Evolutionary conservation across 345 rosid genomes (phyloP), one percentile per base, ranked within the genome.

Genomic region (Rhizophora apiculata): DNA sequence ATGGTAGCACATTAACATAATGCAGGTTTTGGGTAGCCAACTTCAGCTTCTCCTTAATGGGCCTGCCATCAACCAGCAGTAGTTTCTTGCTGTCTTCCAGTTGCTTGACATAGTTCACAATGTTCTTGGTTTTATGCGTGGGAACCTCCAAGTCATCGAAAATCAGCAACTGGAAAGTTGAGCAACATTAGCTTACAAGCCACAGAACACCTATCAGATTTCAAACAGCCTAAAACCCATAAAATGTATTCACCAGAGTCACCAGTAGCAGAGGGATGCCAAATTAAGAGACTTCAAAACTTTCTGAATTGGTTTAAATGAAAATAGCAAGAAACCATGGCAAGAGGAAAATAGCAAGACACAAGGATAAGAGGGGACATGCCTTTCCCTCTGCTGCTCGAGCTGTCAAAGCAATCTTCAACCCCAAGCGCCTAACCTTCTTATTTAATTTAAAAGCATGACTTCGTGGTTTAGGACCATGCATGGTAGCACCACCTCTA

Each of bases 331-430:
- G 6, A 54, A 0, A 16, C 16, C 22, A 55, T 31, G 7, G 9
- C 29, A 24, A 56, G 49, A 9, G 29, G 30, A 8, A 46, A 55
- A 8, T 55, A 0, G 3, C 30, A 64, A 37, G 56, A 31, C 48
- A 46, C 16, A 48, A 69, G 78, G 63, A 59, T 62, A 37, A 76
- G 71, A 80, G 54, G 30, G 64, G 64, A 64, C 82, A 75, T 76
- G 80, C 97, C 89, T 92, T 95, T 74, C 97, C 94, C 87, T 95
- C 99, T 36, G 89, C 99, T 1, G 97, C 96, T 68, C 97, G 84
- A 73, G 96, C 96, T 59, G 99, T 60, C 68, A 95, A 68, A 57
- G 97, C 96, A 85, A 95, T 85, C 87, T 89, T 95, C 83, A 92
- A 71, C 56, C 99, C 99, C 55, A 90, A 79, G 21, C 99, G 85